A percentile compares a stretch with the other conserved stretches of the same genome.
phyloP scores from a whole-genome alignment of 2,329 filamentous ascomycete species.

The Cucurbitaria berberidis region DNA sequence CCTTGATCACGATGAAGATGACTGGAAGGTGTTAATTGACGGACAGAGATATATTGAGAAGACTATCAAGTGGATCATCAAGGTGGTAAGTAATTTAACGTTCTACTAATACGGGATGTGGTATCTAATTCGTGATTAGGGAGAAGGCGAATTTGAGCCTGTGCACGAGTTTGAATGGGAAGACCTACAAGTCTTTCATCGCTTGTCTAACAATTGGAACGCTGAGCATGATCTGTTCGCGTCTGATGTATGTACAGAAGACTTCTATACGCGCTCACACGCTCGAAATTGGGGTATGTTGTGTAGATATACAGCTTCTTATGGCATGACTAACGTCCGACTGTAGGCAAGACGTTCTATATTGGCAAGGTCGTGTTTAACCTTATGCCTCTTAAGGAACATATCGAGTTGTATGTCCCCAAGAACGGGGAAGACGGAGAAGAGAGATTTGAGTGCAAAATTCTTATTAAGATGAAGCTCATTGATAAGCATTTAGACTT shows the following conservation, averaged over 20 bases:
- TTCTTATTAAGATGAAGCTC: constrained; percentile 20
- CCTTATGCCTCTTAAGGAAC: background rate
- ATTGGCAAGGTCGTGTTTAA: background rate
- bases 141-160: background rate
- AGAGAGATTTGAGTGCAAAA: constrained; percentile 4
- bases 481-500: constrained; percentile 24
- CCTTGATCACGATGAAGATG: background rate
- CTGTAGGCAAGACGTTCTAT: background rate
- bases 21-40: background rate
- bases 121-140: background rate
- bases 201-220: constrained; percentile 6
- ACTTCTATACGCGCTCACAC: constrained; percentile 12
- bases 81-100: constrained; percentile 7
- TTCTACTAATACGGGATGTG: background rate
- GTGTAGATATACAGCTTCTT: background rate
- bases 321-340: background rate
- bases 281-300: constrained; percentile 12
- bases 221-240: constrained; percentile 11
- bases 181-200: constrained; percentile 4
- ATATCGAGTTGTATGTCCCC: background rate
- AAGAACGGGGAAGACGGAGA: background rate
- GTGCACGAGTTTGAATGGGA: constrained; percentile 1
- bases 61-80: constrained; percentile 23
- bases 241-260: constrained; percentile 15
- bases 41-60: constrained; percentile 4